phyloP scores from a whole-genome alignment of 371 early-diverging fungal species.

The Mucor racemosus region DNA sequence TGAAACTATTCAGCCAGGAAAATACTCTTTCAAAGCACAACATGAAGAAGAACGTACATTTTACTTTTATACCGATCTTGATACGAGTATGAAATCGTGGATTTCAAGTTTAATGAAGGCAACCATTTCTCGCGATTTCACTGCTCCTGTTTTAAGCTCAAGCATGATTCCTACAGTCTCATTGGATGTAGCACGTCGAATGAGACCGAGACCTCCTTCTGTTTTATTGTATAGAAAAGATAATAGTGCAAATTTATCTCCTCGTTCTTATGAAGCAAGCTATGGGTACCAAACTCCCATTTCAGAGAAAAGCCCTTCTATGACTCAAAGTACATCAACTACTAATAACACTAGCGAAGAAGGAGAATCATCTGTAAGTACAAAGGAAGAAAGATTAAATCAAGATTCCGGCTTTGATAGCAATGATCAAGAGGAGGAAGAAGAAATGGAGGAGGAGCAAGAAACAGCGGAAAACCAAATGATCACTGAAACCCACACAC shows the following conservation, averaged over 20 bases:
- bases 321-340: too few relatives aligned
- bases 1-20: slow-evolving; percentile 62
- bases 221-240: slow-evolving; percentile 38
- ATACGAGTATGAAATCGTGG: slow-evolving; percentile 56
- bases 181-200: slow-evolving; percentile 62
- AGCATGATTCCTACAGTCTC: slow-evolving; percentile 67
- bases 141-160: slow-evolving; percentile 68
- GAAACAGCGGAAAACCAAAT: neutral
- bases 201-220: slow-evolving; percentile 71
- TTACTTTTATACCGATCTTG: slow-evolving; percentile 64
- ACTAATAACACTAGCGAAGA: neutral
- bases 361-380: neutral
- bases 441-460: neutral
- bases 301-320: neutral
- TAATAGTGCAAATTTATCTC: slow-evolving; percentile 4
- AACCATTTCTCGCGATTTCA: slow-evolving; percentile 63
- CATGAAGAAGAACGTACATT: slow-evolving; percentile 63
- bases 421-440: slow-evolving; percentile 10
- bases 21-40: slow-evolving; percentile 70
- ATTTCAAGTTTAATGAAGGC: slow-evolving; percentile 69
- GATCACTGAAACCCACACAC: neutral
- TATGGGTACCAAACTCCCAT: neutral
- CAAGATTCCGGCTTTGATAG: slow-evolving; percentile 21
- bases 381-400: neutral
- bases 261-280: slow-evolving; percentile 3